A percentile compares a stretch with the other conserved stretches of the same genome.
These are phyloP conservation scores for Phytophthora pistaciae DNA, from an alignment of 352 stramenopile genomes.

Conservation along the genomic window DNA sequence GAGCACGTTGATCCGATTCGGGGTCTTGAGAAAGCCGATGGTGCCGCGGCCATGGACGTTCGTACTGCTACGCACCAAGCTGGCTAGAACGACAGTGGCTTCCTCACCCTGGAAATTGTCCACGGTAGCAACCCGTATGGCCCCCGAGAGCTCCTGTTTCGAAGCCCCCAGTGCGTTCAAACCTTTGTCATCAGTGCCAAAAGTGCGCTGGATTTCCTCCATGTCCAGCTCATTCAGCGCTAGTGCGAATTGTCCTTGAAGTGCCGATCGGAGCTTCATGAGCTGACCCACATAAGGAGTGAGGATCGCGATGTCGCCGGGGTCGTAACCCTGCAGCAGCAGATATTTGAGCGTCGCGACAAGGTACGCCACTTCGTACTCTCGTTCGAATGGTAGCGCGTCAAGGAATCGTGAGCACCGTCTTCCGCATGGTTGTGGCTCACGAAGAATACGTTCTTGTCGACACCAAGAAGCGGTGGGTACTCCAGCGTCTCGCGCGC, in stretches of 20 bases:
- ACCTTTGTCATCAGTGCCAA: slow-evolving; percentile 40
- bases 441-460: slow-evolving; percentile 78
- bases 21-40: slow-evolving; percentile 82
- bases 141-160: slow-evolving; percentile 38
- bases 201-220: slow-evolving; percentile 53
- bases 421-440: slow-evolving; percentile 65
- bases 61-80: slow-evolving; percentile 69
- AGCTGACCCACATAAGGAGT: slow-evolving; percentile 89
- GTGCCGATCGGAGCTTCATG: slow-evolving; percentile 53
- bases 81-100: slow-evolving; percentile 72
- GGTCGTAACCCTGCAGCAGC: slow-evolving; percentile 74
- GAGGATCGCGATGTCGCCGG: slow-evolving; percentile 73
- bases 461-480: slow-evolving; percentile 56
- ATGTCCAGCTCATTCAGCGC: slow-evolving; percentile 52
- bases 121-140: slow-evolving; percentile 59
- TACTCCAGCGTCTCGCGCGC: slow-evolving; percentile 63
- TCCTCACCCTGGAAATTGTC: slow-evolving; percentile 88
- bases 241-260: slow-evolving; percentile 48
- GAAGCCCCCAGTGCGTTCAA: slow-evolving; percentile 19
- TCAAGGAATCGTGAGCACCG: slow-evolving; percentile 24
- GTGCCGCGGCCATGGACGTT: slow-evolving; percentile 33
- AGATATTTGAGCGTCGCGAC: slow-evolving; percentile 76
- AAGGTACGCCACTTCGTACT: slow-evolving; percentile 69
- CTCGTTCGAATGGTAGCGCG: slow-evolving; percentile 72
- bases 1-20: slow-evolving; percentile 78